Conservation (phyloP, 2,329 filamentous ascomycete genomes). For the Ascochyta lentis region DNA sequence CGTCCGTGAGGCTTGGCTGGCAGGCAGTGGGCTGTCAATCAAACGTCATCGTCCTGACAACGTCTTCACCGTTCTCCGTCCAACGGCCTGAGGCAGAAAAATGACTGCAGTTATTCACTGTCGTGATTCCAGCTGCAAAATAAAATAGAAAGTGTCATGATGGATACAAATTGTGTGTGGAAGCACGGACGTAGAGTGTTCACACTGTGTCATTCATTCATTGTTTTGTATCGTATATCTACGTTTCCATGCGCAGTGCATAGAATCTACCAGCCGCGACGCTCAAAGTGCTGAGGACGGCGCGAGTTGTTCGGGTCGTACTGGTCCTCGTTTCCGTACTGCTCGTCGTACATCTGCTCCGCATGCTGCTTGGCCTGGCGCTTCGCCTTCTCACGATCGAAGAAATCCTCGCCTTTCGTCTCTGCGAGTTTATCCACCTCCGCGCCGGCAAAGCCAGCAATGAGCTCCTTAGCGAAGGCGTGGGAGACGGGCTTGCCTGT, state of each 20-base stretch:
- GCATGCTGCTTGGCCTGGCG: constrained; percentile 52
- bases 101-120: too few species aligned
- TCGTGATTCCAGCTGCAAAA: neutral
- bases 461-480: constrained; percentile 77
- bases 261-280: constrained; percentile 34
- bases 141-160: too few species aligned
- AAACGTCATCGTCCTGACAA: neutral
- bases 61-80: too few species aligned
- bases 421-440: constrained; percentile 67
- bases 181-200: neutral
- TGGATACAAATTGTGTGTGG: too few species aligned
- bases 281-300: constrained; percentile 42
- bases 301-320: constrained; percentile 55
- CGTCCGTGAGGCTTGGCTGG: constrained; percentile 6
- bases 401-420: constrained; percentile 59
- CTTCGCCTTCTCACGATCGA: constrained; percentile 58
- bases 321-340: constrained; percentile 51
- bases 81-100: too few species aligned
- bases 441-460: constrained; percentile 71
- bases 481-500: constrained; percentile 74
- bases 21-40: neutral
- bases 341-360: constrained; percentile 57
- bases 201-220: neutral
- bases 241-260: constrained; percentile 3
- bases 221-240: neutral